Percentiles rank a stretch among this genome's conserved stretches.
Evolutionary conservation across 495 filamentous ascomycete genomes (phyloP).

Genomic region (Penicillium psychrofluorescens): DNA sequence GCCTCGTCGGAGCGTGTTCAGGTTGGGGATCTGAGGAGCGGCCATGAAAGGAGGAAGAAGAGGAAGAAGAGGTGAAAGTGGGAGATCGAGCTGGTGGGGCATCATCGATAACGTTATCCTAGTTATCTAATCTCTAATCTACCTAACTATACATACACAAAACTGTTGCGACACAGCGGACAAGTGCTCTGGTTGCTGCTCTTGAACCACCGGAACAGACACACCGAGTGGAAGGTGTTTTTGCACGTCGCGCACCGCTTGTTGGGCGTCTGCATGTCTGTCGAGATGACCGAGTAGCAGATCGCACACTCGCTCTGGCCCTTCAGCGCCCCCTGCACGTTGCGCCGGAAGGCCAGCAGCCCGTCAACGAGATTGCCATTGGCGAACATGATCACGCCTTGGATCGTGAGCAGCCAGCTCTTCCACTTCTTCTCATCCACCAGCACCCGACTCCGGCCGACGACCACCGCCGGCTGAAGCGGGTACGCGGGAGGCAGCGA

Average conservation of each 20-base stretch:
- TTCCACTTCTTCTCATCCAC: slow-evolving; percentile 87
- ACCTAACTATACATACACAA: slow-evolving; percentile 50
- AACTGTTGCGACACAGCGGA: slow-evolving; percentile 80
- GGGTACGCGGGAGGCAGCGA: slow-evolving; percentile 75
- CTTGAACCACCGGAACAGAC: slow-evolving; percentile 94
- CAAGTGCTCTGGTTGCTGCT: slow-evolving; percentile 84
- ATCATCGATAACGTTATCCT: neutral
- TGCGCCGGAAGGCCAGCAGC: slow-evolving; percentile 70
- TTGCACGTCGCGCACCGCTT: slow-evolving; percentile 91
- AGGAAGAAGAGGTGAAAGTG: slow-evolving; percentile 9
- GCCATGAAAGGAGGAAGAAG: slow-evolving; percentile 45
- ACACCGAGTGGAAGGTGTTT: slow-evolving; percentile 84
- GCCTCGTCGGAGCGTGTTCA: slow-evolving; percentile 57
- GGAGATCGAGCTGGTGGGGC: slow-evolving; percentile 14
- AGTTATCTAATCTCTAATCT: neutral
- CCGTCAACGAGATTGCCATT: slow-evolving; percentile 81
- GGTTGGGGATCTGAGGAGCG: slow-evolving; percentile 66
- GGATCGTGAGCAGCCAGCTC: slow-evolving; percentile 74
- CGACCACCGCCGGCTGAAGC: slow-evolving; percentile 67
- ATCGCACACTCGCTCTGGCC: slow-evolving; percentile 95
- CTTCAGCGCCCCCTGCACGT: slow-evolving; percentile 79
- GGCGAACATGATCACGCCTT: slow-evolving; percentile 87
- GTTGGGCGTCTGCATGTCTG: slow-evolving; percentile 79
- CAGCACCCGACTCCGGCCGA: slow-evolving; percentile 71
- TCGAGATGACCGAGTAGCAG: slow-evolving; percentile 88